Conservation (phyloP, 345 rosid species). For the Acer saccharum region DNA sequence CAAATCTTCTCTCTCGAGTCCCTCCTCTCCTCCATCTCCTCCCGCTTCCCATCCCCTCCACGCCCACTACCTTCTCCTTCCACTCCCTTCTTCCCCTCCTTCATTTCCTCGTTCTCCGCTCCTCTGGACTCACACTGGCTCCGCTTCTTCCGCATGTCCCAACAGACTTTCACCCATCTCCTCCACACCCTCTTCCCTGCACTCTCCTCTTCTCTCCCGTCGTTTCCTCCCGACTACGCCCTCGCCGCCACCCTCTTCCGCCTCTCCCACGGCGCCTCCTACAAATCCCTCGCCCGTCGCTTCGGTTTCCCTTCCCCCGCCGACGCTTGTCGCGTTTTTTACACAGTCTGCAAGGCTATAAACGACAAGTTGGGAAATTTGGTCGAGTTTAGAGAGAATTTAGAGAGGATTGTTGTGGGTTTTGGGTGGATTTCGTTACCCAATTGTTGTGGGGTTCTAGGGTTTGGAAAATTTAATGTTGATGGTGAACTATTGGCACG, state of each 20-base stretch:
- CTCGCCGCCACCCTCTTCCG: slow-evolving; percentile 71
- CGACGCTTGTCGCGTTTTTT: slow-evolving; percentile 63
- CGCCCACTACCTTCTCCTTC: slow-evolving; percentile 18
- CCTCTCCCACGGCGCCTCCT: slow-evolving; percentile 71
- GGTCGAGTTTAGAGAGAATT: slow-evolving; percentile 38
- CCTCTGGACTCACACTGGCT: slow-evolving; percentile 59
- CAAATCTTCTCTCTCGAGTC: slow-evolving; percentile 44
- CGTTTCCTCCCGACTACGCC: slow-evolving; percentile 44
- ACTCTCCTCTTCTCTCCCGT: slow-evolving; percentile 38
- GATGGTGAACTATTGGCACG: slow-evolving; percentile 49
- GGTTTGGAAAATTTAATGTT: slow-evolving; percentile 55
- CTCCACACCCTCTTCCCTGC: slow-evolving; percentile 45
- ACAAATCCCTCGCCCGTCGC: slow-evolving; percentile 39
- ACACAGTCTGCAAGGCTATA: slow-evolving; percentile 56
- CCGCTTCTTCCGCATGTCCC: slow-evolving; percentile 60
- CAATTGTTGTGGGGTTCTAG: slow-evolving; percentile 77
- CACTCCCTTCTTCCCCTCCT: slow-evolving; percentile 40
- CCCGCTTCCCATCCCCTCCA: slow-evolving; percentile 30
- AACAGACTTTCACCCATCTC: slow-evolving; percentile 49
- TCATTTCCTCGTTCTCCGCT: slow-evolving; percentile 35
- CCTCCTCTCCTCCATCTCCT: slow-evolving; percentile 37
- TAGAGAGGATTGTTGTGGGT: slow-evolving; percentile 48
- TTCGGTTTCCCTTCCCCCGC: slow-evolving; percentile 54
- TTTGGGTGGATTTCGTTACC: slow-evolving; percentile 60
- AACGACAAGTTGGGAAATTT: slow-evolving; percentile 46